Evolutionary conservation across 495 filamentous ascomycete species (phyloP), one percentile per base, ranked within the genome.

Genomic region (Penicillium waksmanii): DNA sequence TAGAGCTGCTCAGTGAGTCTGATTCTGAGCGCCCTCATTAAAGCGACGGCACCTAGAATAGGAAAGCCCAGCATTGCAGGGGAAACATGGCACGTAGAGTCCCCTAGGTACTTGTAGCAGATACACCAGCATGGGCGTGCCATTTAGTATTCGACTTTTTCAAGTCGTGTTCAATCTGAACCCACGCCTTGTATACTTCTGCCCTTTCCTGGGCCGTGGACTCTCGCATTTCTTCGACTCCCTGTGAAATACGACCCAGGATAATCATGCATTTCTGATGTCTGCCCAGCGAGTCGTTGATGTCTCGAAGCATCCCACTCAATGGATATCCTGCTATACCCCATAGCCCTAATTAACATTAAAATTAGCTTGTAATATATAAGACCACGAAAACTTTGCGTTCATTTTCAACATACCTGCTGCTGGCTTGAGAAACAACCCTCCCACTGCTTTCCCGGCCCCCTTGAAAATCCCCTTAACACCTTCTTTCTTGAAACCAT

Each of bases 361-460:
- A 72, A 81, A 60, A 1, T 56, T n/a, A 42, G 56, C n/a, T 51
- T 47, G 36, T 13, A 40, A 15, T 5, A n/a, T 9, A 40, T 9
- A 15, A 4, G 11, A 13, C 10, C 11, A 13, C 10, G 10, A 5
- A 55, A 48, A 15, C 49, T 2, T 56, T 12, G 13, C 9, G 48
- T 9, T 19, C 6, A 51, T 17, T 18, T 3, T 10, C 17, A 12
- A 12, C 81, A 71, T 71, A 87, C 85, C 90, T 49, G 89, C 87
- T 19, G 81, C 77, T 5, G 88, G 87, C 64, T 94, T 94, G 2
- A 91, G 58, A 13, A 90, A 66, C 3, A 91, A 61, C 0, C 90
- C 89, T 36, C 88, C 89, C 34, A 93, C 78, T 1, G 89, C 90
- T 67, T 90, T 93, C 1, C 85, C 89, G 18, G 92, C 76, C 0